These are phyloP conservation scores for Citrus glauca DNA, from an alignment of 345 rosid genomes.

Conservation along the genomic window DNA sequence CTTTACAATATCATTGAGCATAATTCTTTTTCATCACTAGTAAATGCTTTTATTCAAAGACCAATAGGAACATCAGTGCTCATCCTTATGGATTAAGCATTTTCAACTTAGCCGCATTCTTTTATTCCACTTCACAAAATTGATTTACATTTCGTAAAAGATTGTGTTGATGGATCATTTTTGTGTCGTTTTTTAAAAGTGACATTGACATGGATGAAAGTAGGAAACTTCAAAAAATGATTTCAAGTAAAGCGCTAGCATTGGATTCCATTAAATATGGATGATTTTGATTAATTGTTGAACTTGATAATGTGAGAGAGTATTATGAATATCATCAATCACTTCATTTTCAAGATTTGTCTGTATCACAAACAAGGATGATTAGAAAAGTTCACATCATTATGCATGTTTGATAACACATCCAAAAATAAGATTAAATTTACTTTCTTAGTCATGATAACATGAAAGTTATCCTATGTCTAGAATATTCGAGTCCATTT, in stretches of 20 bases:
- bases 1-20: not conserved
- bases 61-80: conserved; percentile 6
- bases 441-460: not conserved
- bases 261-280: conserved; percentile 10
- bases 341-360: not conserved
- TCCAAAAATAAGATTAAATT: not conserved
- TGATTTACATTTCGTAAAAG: not conserved
- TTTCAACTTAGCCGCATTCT: not conserved
- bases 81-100: not conserved
- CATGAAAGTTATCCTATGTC: not conserved
- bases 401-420: not conserved
- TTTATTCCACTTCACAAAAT: not conserved
- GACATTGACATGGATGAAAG: too few species aligned
- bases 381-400: not conserved
- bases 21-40: not conserved
- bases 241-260: not conserved
- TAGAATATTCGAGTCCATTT: too few species aligned
- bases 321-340: not conserved
- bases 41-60: not conserved
- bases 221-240: not conserved
- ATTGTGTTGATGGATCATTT: not conserved
- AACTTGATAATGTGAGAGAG: not conserved
- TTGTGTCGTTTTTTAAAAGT: not conserved
- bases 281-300: not conserved
- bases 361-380: not conserved